Evolutionary conservation across 441 rosid species (phyloP), one percentile per base, ranked within the genome.

Genomic region (Bocquillonia castaneifolia): DNA sequence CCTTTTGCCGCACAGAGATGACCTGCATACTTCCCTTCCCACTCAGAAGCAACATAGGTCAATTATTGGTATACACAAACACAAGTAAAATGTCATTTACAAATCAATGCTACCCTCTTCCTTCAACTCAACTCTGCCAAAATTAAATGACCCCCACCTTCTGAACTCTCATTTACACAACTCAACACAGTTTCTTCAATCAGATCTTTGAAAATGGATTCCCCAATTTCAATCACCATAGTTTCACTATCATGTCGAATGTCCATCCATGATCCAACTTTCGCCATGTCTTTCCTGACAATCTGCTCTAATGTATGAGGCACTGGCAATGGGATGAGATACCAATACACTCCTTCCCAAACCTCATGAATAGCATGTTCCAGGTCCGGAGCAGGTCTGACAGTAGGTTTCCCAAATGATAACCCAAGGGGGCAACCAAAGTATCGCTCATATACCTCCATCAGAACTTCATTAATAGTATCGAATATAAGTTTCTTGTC

Each of bases 391-490:
- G 68, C 52, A 37, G 82, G 81, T 57, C 72, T 75, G 36, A 81
- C 69, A 29, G 69, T 66, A 0, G 86, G 85, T 70, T 82, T 86
- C 45, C 68, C 42, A 59, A 81, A 86, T 59, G 90, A 82, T 45
- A 82, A 73, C 78, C 90, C 85, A n/a, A 88, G 90, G 20, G 83
- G 85, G 75, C 80, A 82, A 70, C 89, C 85, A 23, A 80, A 77
- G 68, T 83, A 71, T 45, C 73, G 67, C 20, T 72, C 79, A 26
- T 77, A 85, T 44, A 88, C 77, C 78, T 87, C 92, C 69, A 80
- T 55, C 53, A 94, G 89, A 79, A 82, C 91, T 77, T 94, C 99
- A 32, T 87, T 87, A 66, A 92, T 83, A 63, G 86, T 83, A 74
- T 90, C 91, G 63, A 88, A 92, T 50, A 92, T 82, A 45, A 92